phyloP scores from a whole-genome alignment of 306 rosid genomes.

The Inga leiocalycina region DNA sequence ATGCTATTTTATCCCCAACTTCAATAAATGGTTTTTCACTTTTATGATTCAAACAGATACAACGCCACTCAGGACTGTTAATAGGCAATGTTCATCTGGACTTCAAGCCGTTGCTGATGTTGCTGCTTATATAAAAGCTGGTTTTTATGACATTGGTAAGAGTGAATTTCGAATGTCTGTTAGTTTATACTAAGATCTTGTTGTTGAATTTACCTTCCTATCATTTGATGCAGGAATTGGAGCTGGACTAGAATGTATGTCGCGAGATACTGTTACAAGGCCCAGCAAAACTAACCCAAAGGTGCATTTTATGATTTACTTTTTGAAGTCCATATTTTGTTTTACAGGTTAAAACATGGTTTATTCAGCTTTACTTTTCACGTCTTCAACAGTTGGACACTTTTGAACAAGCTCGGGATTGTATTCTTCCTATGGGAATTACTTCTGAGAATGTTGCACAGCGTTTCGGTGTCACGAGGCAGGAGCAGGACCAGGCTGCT shows the following conservation, averaged over 20 bases:
- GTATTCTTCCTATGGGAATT: constrained; percentile 90
- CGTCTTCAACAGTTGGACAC: constrained; percentile 46
- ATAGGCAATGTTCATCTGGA: constrained; percentile 95
- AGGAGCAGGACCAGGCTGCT: constrained; percentile 93
- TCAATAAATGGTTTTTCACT: constrained; percentile 11
- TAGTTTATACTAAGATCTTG: constrained; percentile 6
- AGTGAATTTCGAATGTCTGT: not conserved
- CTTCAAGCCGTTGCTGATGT: constrained; percentile 97
- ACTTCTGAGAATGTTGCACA: constrained; percentile 94
- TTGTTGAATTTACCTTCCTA: constrained; percentile 17
- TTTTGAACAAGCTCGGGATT: constrained; percentile 78
- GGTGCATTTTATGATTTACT: constrained; percentile 41
- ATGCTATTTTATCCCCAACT: not conserved
- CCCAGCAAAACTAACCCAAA: constrained; percentile 51
- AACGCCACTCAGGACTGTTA: constrained; percentile 82
- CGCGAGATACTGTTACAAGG: constrained; percentile 44
- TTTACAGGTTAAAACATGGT: not conserved
- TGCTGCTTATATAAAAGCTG: constrained; percentile 88
- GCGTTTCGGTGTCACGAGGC: constrained; percentile 75
- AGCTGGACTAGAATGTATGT: constrained; percentile 89
- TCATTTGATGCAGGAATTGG: constrained; percentile 66
- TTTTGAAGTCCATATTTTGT: constrained; percentile 2
- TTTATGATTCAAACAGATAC: constrained; percentile 55
- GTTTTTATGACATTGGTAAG: constrained; percentile 85
- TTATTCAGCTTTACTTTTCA: constrained; percentile 21